These are phyloP conservation scores for Ampelocalamus luodianensis DNA, from an alignment of 176 grass and related monocot species.

Conservation along the genomic window DNA sequence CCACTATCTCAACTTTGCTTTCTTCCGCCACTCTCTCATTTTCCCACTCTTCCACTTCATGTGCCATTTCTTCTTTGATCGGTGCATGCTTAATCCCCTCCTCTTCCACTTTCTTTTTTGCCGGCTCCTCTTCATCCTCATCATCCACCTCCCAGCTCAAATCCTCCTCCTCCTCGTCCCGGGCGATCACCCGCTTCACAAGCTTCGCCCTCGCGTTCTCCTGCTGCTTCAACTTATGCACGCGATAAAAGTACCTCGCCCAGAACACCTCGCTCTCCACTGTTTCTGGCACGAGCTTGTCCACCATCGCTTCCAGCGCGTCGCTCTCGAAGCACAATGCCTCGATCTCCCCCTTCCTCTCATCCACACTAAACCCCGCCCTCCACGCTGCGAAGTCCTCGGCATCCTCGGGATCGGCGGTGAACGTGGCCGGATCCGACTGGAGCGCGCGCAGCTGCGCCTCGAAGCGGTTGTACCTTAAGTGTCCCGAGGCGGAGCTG, in stretches of 20 bases:
- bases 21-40: not conserved
- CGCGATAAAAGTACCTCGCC: conserved; percentile 79
- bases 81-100: conserved; percentile 29
- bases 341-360: conserved; percentile 77
- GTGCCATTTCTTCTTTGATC: conserved; percentile 37
- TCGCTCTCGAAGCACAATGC: conserved; percentile 68
- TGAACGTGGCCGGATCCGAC: conserved; percentile 78
- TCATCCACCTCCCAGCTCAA: conserved; percentile 82
- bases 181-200: conserved; percentile 71
- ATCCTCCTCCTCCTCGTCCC: conserved; percentile 77
- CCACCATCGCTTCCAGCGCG: conserved; percentile 56
- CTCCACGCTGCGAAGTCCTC: conserved; percentile 77
- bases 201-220: conserved; percentile 83
- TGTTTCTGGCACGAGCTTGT: conserved; percentile 65
- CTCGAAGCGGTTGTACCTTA: conserved; percentile 72
- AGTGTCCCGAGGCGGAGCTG: conserved; percentile 45
- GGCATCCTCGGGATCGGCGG: conserved; percentile 67
- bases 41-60: not conserved
- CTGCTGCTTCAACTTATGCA: conserved; percentile 75
- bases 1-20: not conserved
- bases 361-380: conserved; percentile 61
- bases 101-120: conserved; percentile 36
- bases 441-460: conserved; percentile 75
- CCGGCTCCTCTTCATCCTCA: conserved; percentile 48
- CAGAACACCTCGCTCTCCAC: conserved; percentile 80